A percentile compares a stretch with the other conserved stretches of the same genome.
Conservation (phyloP, 345 rosid genomes). For the Odontarrhena argentea region DNA sequence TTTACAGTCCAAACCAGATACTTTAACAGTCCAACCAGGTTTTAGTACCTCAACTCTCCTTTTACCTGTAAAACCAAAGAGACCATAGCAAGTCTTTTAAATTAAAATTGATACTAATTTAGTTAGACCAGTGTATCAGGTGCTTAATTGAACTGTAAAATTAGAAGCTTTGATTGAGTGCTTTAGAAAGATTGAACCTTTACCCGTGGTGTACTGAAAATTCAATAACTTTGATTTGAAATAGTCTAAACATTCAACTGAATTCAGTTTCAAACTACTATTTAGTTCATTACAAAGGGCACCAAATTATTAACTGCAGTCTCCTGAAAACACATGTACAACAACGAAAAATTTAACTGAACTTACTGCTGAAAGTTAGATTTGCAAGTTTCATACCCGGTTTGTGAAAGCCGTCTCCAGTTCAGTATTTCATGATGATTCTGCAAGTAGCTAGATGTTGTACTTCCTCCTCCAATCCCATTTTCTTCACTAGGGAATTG, state of each 20-base stretch:
- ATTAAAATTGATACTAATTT: conserved; percentile 1
- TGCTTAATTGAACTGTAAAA: conserved; percentile 1
- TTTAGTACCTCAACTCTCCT: conserved; percentile 12
- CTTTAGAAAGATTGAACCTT: neutral
- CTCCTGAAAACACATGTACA: neutral
- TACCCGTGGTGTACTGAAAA: conserved; percentile 9
- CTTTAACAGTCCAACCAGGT: conserved; percentile 19
- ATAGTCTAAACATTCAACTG: neutral
- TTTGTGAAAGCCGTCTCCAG: conserved; percentile 88
- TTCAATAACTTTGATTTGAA: neutral
- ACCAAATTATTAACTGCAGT: neutral
- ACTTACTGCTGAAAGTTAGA: conserved; percentile 20
- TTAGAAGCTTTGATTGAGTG: neutral
- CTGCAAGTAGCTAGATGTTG: conserved; percentile 76
- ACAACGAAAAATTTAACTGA: neutral
- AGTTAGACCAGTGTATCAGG: conserved; percentile 20
- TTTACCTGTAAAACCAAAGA: conserved; percentile 30
- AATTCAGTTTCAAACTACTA: neutral
- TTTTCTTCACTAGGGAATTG: conserved; percentile 77
- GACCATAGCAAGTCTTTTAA: neutral
- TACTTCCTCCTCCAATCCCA: conserved; percentile 62
- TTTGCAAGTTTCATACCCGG: conserved; percentile 58
- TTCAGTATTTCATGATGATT: conserved; percentile 84
- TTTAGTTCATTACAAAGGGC: neutral
- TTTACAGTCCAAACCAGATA: conserved; percentile 25